Evolutionary conservation across 805 yeast genomes (phyloP).

Genomic region (Wickerhamomyces queroliae): DNA sequence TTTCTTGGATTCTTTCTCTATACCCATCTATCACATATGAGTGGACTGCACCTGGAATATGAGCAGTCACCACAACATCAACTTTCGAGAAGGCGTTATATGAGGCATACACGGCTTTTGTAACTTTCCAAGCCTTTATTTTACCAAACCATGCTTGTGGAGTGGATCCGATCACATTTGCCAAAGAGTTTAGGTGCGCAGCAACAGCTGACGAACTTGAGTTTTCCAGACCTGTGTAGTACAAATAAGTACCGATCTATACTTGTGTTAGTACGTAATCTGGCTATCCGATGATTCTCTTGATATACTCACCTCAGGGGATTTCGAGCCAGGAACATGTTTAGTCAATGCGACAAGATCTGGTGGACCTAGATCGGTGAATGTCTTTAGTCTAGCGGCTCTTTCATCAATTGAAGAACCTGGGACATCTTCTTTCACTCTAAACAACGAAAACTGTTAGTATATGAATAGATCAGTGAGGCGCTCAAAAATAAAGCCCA

Average conservation of each 20-base stretch:
- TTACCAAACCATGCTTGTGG: slow-evolving; percentile 82
- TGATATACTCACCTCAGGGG: slow-evolving; percentile 8
- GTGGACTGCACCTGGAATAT: slow-evolving; percentile 70
- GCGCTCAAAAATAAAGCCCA: background rate
- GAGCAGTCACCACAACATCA: slow-evolving; percentile 69
- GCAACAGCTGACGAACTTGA: slow-evolving; percentile 75
- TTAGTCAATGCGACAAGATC: slow-evolving; percentile 56
- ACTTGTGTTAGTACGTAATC: slow-evolving; percentile 9
- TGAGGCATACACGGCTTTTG: slow-evolving; percentile 63
- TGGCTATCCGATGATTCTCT: no score
- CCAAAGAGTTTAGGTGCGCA: slow-evolving; percentile 62
- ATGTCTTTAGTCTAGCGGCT: slow-evolving; percentile 49
- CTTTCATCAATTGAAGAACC: slow-evolving; percentile 62
- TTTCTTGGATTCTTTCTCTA: slow-evolving; percentile 50
- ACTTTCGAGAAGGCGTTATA: slow-evolving; percentile 67
- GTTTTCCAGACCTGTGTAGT: slow-evolving; percentile 71
- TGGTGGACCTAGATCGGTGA: slow-evolving; percentile 70
- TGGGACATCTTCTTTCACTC: slow-evolving; percentile 52
- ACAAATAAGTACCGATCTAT: slow-evolving; percentile 62
- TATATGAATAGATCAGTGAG: slow-evolving; percentile 4
- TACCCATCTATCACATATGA: slow-evolving; percentile 37
- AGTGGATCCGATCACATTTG: slow-evolving; percentile 53
- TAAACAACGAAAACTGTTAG: slow-evolving; percentile 14
- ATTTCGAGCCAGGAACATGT: slow-evolving; percentile 56
- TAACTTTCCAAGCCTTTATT: slow-evolving; percentile 60